phyloP scores from a whole-genome alignment of 1,139 yeast genomes.

The Suhomyces bokatorum region DNA sequence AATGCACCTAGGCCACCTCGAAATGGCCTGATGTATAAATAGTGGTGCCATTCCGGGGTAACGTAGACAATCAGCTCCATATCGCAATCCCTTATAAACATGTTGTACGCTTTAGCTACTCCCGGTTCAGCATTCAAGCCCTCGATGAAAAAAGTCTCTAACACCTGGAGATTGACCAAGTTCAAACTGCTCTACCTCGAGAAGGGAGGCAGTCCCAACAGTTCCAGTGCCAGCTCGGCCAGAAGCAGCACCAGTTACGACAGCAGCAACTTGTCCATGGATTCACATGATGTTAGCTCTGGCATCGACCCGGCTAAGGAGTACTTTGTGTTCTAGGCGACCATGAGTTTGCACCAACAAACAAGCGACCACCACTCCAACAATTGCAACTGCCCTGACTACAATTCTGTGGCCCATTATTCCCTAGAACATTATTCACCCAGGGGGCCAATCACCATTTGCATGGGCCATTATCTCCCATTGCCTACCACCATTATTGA shows the following conservation, averaged over 20 bases:
- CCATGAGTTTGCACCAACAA: too few species aligned
- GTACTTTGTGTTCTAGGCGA: slow-evolving; percentile 4
- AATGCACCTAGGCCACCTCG: neutral
- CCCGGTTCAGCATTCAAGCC: slow-evolving; percentile 47
- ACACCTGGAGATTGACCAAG: slow-evolving; percentile 40
- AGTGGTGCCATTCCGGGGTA: slow-evolving; percentile 7
- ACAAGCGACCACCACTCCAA: too few species aligned
- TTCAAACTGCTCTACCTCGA: slow-evolving; percentile 30
- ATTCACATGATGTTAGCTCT: neutral
- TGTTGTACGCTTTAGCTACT: slow-evolving; percentile 41
- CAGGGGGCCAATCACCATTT: too few species aligned
- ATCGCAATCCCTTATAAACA: slow-evolving; percentile 10
- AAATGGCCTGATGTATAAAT: slow-evolving; percentile 6
- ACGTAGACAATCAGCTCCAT: neutral
- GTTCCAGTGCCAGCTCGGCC: slow-evolving; percentile 16
- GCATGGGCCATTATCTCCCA: too few species aligned
- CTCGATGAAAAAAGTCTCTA: slow-evolving; percentile 33
- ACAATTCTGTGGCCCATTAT: too few species aligned
- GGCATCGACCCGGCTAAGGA: slow-evolving; percentile 3
- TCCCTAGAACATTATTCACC: too few species aligned
- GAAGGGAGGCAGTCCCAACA: slow-evolving; percentile 18
- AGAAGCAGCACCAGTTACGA: slow-evolving; percentile 3
- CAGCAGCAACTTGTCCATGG: neutral
- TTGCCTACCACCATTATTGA: too few species aligned
- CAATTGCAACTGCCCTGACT: too few species aligned